phyloP scores from a whole-genome alignment of 306 rosid genomes.

The Geum urbanum region DNA sequence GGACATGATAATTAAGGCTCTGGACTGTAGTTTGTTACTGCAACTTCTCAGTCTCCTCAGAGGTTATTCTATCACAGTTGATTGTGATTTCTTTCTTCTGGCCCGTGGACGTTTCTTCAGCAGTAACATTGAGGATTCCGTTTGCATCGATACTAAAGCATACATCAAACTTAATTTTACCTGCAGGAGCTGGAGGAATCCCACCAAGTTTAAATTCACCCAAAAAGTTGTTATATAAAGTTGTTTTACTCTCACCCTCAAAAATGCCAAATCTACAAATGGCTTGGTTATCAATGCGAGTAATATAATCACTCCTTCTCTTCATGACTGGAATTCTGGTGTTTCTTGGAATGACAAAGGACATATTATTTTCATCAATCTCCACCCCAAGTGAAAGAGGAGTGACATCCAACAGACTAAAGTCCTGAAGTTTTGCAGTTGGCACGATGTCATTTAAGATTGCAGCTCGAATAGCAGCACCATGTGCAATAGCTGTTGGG shows the following conservation, averaged over 20 bases:
- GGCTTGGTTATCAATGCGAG: not conserved
- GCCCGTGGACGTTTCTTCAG: not conserved
- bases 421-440: not conserved
- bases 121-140: not conserved
- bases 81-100: not conserved
- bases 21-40: not conserved
- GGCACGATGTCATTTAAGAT: not conserved
- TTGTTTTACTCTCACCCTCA: constrained; percentile 9
- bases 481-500: constrained; percentile 10
- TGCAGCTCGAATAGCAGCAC: constrained; percentile 3
- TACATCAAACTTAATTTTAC: not conserved
- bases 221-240: not conserved
- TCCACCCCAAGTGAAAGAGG: constrained; percentile 8
- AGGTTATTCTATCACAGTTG: not conserved
- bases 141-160: constrained; percentile 6
- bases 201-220: not conserved
- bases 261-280: not conserved
- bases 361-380: not conserved
- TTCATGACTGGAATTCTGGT: not conserved
- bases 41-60: not conserved
- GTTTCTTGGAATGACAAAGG: constrained; percentile 11
- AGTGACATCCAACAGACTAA: constrained; percentile 8
- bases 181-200: constrained; percentile 4
- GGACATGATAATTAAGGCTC: no score
- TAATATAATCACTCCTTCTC: not conserved